These are phyloP conservation scores for Botrytis byssoidea DNA, from an alignment of 2,329 filamentous ascomycete species.

Conservation along the genomic window DNA sequence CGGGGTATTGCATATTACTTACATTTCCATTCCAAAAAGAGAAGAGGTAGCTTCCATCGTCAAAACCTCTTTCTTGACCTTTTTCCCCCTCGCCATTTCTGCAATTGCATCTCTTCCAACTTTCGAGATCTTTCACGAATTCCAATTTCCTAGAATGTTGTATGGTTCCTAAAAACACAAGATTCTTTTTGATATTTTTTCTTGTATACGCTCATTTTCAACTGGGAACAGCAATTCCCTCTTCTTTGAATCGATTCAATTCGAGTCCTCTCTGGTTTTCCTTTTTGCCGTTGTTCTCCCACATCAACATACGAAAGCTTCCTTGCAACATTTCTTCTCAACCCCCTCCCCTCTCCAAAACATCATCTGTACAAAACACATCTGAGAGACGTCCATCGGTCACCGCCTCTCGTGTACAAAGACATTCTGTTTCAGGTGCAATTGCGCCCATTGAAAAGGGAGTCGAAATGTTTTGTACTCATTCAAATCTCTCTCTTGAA, in stretches of 20 bases:
- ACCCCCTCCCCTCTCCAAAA: not conserved
- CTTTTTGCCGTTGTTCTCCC: not conserved
- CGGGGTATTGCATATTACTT: slow-evolving; percentile 23
- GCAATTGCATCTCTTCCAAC: not conserved
- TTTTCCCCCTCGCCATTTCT: slow-evolving; percentile 3
- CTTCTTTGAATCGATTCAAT: slow-evolving; percentile 7
- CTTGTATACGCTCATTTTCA: slow-evolving; percentile 20
- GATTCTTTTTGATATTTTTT: slow-evolving; percentile 3
- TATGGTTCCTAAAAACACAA: not conserved
- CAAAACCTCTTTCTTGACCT: not conserved
- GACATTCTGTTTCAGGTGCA: slow-evolving; percentile 30
- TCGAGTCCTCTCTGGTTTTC: not conserved
- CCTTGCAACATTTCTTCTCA: slow-evolving; percentile 17
- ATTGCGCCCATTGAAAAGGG: slow-evolving; percentile 28
- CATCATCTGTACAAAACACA: slow-evolving; percentile 1
- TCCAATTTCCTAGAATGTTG: slow-evolving; percentile 3
- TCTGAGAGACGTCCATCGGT: slow-evolving; percentile 18
- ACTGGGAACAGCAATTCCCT: slow-evolving; percentile 18
- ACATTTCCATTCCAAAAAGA: slow-evolving; percentile 13
- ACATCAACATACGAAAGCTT: slow-evolving; percentile 19
- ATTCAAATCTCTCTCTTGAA: slow-evolving; percentile 38
- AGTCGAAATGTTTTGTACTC: slow-evolving; percentile 40
- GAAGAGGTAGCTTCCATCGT: not conserved
- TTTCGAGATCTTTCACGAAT: not conserved
- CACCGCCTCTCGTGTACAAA: slow-evolving; percentile 30